Conservation (phyloP, 441 rosid genomes). For the Syzygium syzygioides region DNA sequence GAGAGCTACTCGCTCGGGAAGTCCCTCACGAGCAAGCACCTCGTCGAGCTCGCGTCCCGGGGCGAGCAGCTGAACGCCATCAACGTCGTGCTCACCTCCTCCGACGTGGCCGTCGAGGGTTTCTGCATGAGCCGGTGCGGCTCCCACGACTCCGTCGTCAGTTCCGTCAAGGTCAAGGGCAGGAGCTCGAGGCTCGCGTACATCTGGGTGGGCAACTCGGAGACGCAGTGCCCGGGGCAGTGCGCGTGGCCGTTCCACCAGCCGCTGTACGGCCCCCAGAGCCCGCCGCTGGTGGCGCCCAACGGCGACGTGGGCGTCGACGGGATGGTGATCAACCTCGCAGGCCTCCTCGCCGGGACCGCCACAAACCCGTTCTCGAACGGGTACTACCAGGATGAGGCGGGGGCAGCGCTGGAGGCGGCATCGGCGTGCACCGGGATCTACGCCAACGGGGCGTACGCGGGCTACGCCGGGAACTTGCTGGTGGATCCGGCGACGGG, state of each 20-base stretch:
- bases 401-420: conserved; percentile 52
- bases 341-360: conserved; percentile 61
- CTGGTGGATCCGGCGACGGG: conserved; percentile 35
- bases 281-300: conserved; percentile 49
- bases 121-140: conserved; percentile 63
- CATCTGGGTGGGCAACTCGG: conserved; percentile 80
- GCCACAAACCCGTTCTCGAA: conserved; percentile 67
- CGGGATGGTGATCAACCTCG: conserved; percentile 67
- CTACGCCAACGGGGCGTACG: conserved; percentile 49
- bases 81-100: conserved; percentile 50
- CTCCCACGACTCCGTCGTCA: conserved; percentile 37
- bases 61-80: conserved; percentile 45
- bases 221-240: conserved; percentile 63
- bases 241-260: conserved; percentile 84
- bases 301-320: conserved; percentile 71
- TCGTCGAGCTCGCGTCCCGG: conserved; percentile 38
- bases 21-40: conserved; percentile 30
- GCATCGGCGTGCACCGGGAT: conserved; percentile 53
- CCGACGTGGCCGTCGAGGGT: conserved; percentile 53
- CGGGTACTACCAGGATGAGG: conserved; percentile 52
- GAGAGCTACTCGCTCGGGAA: conserved; percentile 50
- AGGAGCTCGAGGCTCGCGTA: conserved; percentile 42
- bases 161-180: conserved; percentile 8
- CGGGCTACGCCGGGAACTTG: conserved; percentile 46
- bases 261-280: conserved; percentile 61